Conservation (phyloP, 305 asterid species). For the Striga hermonthica region DNA sequence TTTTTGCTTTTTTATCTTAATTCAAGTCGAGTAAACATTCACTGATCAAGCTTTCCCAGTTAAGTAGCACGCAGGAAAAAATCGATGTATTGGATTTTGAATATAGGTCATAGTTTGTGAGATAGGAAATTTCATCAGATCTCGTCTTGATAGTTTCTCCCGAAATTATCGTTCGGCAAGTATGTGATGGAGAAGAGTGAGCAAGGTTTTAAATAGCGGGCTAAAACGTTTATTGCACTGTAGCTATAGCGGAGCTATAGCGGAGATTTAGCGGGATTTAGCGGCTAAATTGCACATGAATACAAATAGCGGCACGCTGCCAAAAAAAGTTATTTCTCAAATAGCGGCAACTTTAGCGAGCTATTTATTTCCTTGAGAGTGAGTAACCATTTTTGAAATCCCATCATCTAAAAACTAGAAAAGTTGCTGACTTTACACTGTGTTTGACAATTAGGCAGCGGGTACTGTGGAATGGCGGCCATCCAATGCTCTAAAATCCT, state of each 20-base stretch:
- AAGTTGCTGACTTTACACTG: neutral
- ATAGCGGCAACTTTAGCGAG: too few species aligned
- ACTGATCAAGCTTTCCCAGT: neutral
- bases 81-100: neutral
- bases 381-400: neutral
- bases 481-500: conserved; percentile 44
- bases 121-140: neutral
- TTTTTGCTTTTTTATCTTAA: too few species aligned
- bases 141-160: neutral
- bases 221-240: too few species aligned
- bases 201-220: too few species aligned
- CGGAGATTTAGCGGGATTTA: too few species aligned
- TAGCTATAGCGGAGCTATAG: too few species aligned
- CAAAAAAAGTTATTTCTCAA: too few species aligned
- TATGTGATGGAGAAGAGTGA: neutral
- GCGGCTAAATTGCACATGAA: too few species aligned
- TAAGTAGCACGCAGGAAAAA: neutral
- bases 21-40: neutral
- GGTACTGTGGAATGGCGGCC: conserved; percentile 51
- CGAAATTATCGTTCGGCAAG: too few species aligned
- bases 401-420: too few species aligned
- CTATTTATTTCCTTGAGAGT: too few species aligned
- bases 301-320: too few species aligned
- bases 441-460: conserved; percentile 29
- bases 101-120: neutral